Conservation (phyloP, 306 rosid species). For the Citrullus mucosospermus region DNA sequence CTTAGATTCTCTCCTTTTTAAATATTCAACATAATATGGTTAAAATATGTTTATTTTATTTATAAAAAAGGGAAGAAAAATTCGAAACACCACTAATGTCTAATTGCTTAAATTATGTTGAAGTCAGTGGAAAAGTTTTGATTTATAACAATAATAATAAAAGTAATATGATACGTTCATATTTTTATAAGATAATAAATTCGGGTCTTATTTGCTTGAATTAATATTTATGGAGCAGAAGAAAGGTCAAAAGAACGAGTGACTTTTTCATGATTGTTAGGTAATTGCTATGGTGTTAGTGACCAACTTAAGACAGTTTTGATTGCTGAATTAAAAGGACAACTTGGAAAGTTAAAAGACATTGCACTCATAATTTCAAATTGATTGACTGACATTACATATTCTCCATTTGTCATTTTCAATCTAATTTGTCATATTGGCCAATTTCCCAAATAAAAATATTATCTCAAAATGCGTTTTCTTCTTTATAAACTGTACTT, state of each 20-base stretch:
- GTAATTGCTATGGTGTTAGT: conserved; percentile 1
- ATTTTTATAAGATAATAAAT: background rate
- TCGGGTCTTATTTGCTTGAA: background rate
- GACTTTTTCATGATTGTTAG: background rate
- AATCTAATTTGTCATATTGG: conserved; percentile 7
- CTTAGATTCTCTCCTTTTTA: background rate
- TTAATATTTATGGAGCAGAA: background rate
- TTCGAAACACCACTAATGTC: background rate
- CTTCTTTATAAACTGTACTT: no score
- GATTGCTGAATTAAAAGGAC: conserved; percentile 7
- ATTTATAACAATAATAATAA: no score
- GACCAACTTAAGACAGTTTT: background rate
- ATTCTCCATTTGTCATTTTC: background rate
- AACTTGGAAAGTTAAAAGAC: background rate
- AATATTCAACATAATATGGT: background rate
- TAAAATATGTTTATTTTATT: background rate
- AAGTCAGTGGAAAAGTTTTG: no score
- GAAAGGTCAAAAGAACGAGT: background rate
- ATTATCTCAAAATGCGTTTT: background rate
- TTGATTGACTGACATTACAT: background rate
- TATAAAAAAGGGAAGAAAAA: background rate
- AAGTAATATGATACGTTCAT: no score
- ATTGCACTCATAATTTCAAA: background rate
- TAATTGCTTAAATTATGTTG: background rate
- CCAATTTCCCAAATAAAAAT: background rate